Base-by-base conservation (phyloP, 108 stramenopile species). In the Parmales sp. region DNA sequence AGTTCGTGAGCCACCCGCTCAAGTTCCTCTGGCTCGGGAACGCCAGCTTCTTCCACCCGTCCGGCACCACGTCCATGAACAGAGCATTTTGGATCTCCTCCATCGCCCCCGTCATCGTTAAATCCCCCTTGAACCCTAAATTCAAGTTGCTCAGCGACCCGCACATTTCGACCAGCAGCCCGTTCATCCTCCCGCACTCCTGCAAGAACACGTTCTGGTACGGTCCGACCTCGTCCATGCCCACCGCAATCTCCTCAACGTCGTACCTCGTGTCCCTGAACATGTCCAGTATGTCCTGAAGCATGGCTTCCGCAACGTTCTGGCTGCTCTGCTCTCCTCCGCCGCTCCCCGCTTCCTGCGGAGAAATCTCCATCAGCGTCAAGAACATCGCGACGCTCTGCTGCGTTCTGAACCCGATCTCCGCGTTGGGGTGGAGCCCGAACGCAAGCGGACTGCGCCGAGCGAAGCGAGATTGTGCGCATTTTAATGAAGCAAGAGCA, bases 111-210 rank as follows among this genome's bases (percentile, higher is more conserved):
- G 71, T 51, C 70, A 76, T 72, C 66, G 66, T 76, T n/a, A 76
- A 41, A 29, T 76, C 70, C 3, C 75, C 75, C 31, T 39, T 46
- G 65, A 76, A 71, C 0, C 71, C 75, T 9, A 81, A 79, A 20
- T 79, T 70, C 41, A 85, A 75, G 48, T 68, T 73, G n/a, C 51
- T 63, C n/a, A 80, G 69, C 1, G 54, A 26, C 11, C 6, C 13
- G 37, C 29, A 19, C 39, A 80, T 73, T 36, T 80, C 74, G 29
- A 22, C 37, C 28, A 83, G 23, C 60, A 85, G 74, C 3, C 51
- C 41, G 41, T 82, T 81, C 82, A 85, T 77, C 20, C 82, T 50
- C 28, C 25, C 64, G 46, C 82, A 83, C 39, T 85, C 84, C 79
- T 85, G 84, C 36, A 85, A 37, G 36, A 74, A 68, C 11, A 80